phyloP scores from a whole-genome alignment of 345 rosid genomes.

The Hibiscus tridactylites region DNA sequence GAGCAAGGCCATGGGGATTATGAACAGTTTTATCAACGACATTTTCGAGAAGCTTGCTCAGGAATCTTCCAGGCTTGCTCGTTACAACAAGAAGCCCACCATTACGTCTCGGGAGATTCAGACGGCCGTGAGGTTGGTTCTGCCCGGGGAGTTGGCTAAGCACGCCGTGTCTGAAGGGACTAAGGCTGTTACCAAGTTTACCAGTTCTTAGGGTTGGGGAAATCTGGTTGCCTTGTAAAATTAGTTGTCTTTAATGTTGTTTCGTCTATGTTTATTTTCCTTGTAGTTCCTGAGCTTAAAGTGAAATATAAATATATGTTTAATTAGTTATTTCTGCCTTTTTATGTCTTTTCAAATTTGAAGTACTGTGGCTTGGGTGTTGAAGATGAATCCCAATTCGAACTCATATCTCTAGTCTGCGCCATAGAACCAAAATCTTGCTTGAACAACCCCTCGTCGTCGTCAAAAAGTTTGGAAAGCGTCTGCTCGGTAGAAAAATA shows the following conservation, averaged over 20 bases:
- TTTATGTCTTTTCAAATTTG: no score
- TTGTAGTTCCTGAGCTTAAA: neutral
- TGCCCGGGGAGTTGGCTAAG: constrained; percentile 32
- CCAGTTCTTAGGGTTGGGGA: constrained; percentile 14
- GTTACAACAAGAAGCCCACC: constrained; percentile 34
- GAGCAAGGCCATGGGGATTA: constrained; percentile 32
- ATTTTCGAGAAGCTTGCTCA: constrained; percentile 37
- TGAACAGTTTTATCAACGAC: constrained; percentile 30
- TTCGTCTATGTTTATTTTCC: no score
- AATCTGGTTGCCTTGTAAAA: neutral
- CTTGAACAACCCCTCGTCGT: no score
- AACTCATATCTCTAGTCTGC: no score
- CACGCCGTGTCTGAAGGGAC: constrained; percentile 34
- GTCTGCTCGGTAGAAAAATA: no score
- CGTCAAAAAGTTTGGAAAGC: no score
- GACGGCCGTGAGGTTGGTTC: constrained; percentile 26
- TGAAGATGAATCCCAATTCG: no score
- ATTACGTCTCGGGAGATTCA: constrained; percentile 33
- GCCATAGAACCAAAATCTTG: no score
- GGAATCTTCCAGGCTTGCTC: constrained; percentile 24
- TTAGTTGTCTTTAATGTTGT: neutral
- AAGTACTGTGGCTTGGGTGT: no score
- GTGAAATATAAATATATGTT: no score
- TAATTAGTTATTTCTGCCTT: no score
- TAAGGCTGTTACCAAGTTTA: constrained; percentile 33